These are phyloP conservation scores for Coemansia umbellata DNA, from an alignment of 192 early-diverging fungal genomes.

Conservation along the genomic window DNA sequence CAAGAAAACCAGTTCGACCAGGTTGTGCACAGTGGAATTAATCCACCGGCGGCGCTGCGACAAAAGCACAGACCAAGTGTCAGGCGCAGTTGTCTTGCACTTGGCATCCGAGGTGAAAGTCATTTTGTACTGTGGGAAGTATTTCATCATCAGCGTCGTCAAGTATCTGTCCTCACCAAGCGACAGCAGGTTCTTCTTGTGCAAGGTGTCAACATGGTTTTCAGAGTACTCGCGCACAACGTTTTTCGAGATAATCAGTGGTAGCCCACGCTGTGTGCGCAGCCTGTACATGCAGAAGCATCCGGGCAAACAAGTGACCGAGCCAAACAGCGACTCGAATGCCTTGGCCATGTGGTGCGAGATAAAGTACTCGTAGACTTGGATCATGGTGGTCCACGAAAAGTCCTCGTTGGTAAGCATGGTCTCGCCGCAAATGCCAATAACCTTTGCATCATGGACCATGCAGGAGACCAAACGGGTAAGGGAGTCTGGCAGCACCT, in stretches of 20 bases:
- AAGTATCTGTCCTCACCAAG: conserved; percentile 97
- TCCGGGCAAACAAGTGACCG: conserved; percentile 78
- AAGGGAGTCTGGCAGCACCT: conserved; percentile 79
- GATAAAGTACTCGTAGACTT: conserved; percentile 92
- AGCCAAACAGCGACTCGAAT: conserved; percentile 76
- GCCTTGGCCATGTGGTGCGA: conserved; percentile 91
- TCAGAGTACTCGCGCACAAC: conserved; percentile 86
- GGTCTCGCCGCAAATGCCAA: conserved; percentile 87
- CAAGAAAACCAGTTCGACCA: conserved; percentile 82
- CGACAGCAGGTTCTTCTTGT: conserved; percentile 94
- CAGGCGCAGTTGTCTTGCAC: conserved; percentile 87
- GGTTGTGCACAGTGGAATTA: conserved; percentile 97
- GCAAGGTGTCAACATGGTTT: conserved; percentile 89
- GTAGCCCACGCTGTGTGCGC: conserved; percentile 61
- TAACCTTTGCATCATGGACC: conserved; percentile 73
- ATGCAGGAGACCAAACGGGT: conserved; percentile 83
- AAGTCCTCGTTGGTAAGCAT: conserved; percentile 32
- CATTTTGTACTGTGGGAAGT: conserved; percentile 94
- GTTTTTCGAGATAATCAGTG: conserved; percentile 75
- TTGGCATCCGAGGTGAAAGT: conserved; percentile 84
- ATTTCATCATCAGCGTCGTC: conserved; percentile 94
- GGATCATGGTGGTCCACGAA: conserved; percentile 81
- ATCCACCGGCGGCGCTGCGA: conserved; percentile 98
- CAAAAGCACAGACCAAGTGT: conserved; percentile 77
- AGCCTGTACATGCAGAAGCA: conserved; percentile 88